Percentiles rank a stretch among this genome's conserved stretches.
These are phyloP conservation scores for Colletotrichum liriopes DNA, from an alignment of 2,329 filamentous ascomycete genomes.

Conservation along the genomic window DNA sequence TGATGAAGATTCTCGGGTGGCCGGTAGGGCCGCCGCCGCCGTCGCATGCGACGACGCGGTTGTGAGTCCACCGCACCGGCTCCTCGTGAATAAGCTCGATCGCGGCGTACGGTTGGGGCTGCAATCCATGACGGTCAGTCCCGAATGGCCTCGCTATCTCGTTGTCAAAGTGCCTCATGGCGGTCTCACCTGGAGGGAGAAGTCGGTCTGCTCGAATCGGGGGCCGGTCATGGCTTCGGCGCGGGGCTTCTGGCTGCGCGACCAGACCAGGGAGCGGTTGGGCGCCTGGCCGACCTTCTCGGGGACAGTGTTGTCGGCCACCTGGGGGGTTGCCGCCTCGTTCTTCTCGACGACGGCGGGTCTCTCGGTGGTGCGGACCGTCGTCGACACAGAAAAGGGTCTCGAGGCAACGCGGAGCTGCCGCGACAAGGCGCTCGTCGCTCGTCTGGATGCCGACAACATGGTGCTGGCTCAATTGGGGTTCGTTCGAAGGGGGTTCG, in stretches of 20 bases:
- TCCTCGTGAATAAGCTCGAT: slow-evolving; percentile 98
- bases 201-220: slow-evolving; percentile 97
- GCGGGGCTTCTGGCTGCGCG: slow-evolving; percentile 86
- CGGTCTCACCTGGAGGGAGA: slow-evolving; percentile 86
- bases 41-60: slow-evolving; percentile 87
- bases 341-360: slow-evolving; percentile 57
- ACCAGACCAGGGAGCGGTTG: slow-evolving; percentile 88
- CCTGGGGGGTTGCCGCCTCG: slow-evolving; percentile 60
- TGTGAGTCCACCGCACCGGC: slow-evolving; percentile 92
- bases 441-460: slow-evolving; percentile 59
- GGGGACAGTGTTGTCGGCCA: slow-evolving; percentile 58
- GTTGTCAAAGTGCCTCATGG: slow-evolving; percentile 14
- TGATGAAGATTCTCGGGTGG: slow-evolving; percentile 96
- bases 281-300: slow-evolving; percentile 82
- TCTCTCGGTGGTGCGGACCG: slow-evolving; percentile 53
- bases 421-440: slow-evolving; percentile 61
- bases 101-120: slow-evolving; percentile 91
- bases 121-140: slow-evolving; percentile 35
- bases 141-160: neutral
- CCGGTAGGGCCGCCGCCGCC: slow-evolving; percentile 92
- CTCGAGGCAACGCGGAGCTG: slow-evolving; percentile 61
- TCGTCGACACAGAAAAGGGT: slow-evolving; percentile 63
- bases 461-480: slow-evolving; percentile 56
- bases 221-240: slow-evolving; percentile 91
- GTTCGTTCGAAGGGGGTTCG: slow-evolving; percentile 19